Conservation (phyloP, 2,329 filamentous ascomycete genomes). For the Exophiala oligosperma region DNA sequence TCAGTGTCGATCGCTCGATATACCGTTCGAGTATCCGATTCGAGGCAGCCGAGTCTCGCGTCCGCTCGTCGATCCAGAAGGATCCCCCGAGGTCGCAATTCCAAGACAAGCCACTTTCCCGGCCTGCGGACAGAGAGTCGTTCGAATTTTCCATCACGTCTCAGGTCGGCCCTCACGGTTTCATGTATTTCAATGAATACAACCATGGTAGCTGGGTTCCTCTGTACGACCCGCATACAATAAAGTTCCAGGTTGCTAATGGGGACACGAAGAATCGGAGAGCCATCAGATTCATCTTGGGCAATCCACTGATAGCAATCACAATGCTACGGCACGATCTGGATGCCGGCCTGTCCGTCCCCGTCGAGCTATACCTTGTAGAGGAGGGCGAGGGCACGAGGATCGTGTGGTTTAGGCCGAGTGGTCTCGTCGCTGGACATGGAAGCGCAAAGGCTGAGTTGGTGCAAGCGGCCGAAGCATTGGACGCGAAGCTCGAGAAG, state of each 20-base stretch:
- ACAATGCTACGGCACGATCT: constrained; percentile 19
- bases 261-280: constrained; percentile 5
- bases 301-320: constrained; percentile 19
- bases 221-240: constrained; percentile 8
- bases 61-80: constrained; percentile 15
- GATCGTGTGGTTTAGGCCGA: constrained; percentile 14
- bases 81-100: not conserved
- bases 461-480: constrained; percentile 10
- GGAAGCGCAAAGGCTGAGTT: constrained; percentile 11
- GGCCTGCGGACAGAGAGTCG: constrained; percentile 2
- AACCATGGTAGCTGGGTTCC: constrained; percentile 17
- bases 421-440: constrained; percentile 14
- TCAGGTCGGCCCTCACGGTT: constrained; percentile 11
- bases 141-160: constrained; percentile 4
- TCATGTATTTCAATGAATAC: constrained; percentile 23
- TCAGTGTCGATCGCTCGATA: constrained; percentile 7
- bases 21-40: constrained; percentile 11
- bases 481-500: constrained; percentile 14
- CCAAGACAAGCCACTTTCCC: not conserved
- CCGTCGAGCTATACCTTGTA: constrained; percentile 16
- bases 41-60: constrained; percentile 7
- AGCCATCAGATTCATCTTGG: constrained; percentile 12
- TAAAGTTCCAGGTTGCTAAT: not conserved
- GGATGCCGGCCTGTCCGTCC: constrained; percentile 17
- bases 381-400: constrained; percentile 13